Evolutionary conservation across 108 stramenopile genomes (phyloP), one percentile per base, ranked within the genome.

Genomic region (Nitzschia palea): DNA sequence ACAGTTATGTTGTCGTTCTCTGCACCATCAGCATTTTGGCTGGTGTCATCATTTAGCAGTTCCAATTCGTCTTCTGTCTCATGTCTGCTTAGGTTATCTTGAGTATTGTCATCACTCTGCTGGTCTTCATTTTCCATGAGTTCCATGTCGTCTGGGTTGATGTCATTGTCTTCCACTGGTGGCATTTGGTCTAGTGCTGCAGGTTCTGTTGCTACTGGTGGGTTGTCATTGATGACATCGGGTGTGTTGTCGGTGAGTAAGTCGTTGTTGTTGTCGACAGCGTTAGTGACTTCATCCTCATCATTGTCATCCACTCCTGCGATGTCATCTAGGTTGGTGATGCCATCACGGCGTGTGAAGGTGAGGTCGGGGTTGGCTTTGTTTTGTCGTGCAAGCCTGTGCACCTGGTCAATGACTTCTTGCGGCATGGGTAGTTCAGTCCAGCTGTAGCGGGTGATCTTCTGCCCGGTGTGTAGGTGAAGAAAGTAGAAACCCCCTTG

Each of bases 401-500:
- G 42, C 0, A 80, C 73, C 23, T 45, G 26, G 0, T 23, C 48
- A 30, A 78, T 68, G 1, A 71, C 74, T 1, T 31, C 34, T 15
- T 70, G 23, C 9, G 83, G 72, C 67, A 77, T 73, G 27, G 84
- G 77, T 1, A 80, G 28, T 5, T 15, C 45, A 0, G 47, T 45
- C 45, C 63, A 75, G 14, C 1, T 5, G 18, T 51, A 47, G 1
- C 61, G 65, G 17, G 18, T 61, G 43, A 74, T 59, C 2, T 35
- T 48, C 28, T 36, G 48, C 10, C 81, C 71, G 3, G 80, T 74
- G 4, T 17, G 0, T 0, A 82, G 71, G 36, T 25, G 35, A 0
- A 61, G 22, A 5, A 84, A 82, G 17, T 68, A 66, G 26, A 79
- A 65, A 0, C 55, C 66, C 0, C 82, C 82, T 70, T 83, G 82